Conservation (phyloP, 176 grass and related monocot genomes). For the Oryza meridionalis region DNA sequence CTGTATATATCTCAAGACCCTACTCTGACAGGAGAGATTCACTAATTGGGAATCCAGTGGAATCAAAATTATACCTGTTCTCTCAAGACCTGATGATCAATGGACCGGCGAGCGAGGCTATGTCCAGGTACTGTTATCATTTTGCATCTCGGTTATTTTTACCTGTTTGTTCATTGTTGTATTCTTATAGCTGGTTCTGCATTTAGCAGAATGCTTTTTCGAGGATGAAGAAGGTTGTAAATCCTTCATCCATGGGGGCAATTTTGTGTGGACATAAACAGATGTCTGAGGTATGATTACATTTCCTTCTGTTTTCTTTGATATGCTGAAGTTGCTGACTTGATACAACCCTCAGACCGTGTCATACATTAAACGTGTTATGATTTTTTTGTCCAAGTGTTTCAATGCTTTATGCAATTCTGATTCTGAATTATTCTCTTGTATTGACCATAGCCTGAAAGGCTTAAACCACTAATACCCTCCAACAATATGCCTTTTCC, state of each 20-base stretch:
- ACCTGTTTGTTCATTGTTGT: background rate
- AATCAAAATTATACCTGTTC: constrained; percentile 75
- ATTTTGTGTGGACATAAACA: constrained; percentile 93
- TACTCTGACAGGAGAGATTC: constrained; percentile 65
- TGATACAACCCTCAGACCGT: background rate
- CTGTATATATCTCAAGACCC: background rate
- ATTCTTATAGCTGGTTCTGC: constrained; percentile 21
- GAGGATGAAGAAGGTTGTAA: constrained; percentile 60
- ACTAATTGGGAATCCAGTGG: constrained; percentile 72
- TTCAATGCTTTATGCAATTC: background rate
- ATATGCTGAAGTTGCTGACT: background rate
- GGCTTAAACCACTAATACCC: background rate
- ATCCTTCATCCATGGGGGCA: constrained; percentile 64
- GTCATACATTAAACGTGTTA: background rate
- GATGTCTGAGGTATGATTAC: constrained; percentile 70
- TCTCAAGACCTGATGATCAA: constrained; percentile 68
- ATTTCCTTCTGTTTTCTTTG: background rate
- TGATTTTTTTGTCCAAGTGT: background rate
- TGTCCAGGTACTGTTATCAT: constrained; percentile 61
- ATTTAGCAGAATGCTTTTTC: constrained; percentile 72
- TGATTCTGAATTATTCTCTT: background rate
- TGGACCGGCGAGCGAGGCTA: constrained; percentile 85
- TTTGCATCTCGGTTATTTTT: background rate
- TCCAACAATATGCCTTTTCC: background rate
- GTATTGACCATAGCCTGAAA: background rate